A percentile compares a stretch with the other conserved stretches of the same genome.
phyloP scores from a whole-genome alignment of 352 stramenopile species.

The Globisporangium spiculum region DNA sequence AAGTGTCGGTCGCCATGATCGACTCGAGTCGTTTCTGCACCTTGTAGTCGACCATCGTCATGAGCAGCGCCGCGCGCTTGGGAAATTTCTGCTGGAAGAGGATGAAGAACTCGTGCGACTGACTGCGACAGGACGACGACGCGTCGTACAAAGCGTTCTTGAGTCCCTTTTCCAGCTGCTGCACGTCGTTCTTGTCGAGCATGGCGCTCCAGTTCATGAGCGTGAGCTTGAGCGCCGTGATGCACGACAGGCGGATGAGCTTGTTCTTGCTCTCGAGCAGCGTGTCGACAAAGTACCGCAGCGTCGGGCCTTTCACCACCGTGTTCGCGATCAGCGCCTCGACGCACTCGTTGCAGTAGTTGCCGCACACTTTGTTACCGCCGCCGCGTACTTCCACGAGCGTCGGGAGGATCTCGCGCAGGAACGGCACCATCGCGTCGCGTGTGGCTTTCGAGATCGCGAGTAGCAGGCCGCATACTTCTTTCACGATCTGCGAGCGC shows the following conservation, averaged over 20 bases:
- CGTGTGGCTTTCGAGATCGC: conserved; percentile 60
- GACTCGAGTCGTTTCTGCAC: conserved; percentile 77
- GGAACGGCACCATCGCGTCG: conserved; percentile 75
- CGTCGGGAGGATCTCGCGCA: conserved; percentile 66
- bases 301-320: conserved; percentile 69
- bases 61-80: conserved; percentile 63
- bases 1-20: conserved; percentile 27
- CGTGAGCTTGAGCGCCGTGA: conserved; percentile 51
- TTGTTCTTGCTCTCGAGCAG: conserved; percentile 82
- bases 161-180: conserved; percentile 75
- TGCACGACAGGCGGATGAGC: conserved; percentile 71
- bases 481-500: conserved; percentile 85
- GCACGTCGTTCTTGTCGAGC: conserved; percentile 77
- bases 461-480: conserved; percentile 63
- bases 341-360: conserved; percentile 79
- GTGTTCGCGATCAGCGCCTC: conserved; percentile 62
- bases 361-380: conserved; percentile 80
- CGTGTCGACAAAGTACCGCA: conserved; percentile 73
- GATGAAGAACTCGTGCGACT: conserved; percentile 68
- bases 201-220: conserved; percentile 66
- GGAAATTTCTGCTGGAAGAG: conserved; percentile 77
- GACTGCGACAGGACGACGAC: conserved; percentile 62
- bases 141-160: conserved; percentile 74
- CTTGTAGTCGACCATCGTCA: conserved; percentile 77
- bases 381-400: conserved; percentile 79